phyloP scores from a whole-genome alignment of 106 monocot species.

The Allium cepa region DNA sequence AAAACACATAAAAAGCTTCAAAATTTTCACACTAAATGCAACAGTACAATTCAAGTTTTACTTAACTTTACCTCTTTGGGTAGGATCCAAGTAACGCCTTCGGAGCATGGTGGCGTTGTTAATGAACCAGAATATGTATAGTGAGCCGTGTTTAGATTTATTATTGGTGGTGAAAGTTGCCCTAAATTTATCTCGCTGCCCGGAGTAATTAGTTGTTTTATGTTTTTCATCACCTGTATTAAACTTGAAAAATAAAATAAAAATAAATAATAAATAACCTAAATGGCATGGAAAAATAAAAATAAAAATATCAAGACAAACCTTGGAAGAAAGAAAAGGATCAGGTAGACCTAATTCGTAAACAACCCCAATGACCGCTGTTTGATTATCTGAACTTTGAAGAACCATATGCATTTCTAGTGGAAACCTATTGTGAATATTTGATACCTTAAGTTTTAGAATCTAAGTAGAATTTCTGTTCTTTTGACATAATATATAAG shows the following conservation, averaged over 20 bases:
- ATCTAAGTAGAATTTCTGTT: background rate
- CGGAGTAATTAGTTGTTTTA: background rate
- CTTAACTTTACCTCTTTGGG: background rate
- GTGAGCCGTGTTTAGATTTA: background rate
- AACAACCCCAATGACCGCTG: slow-evolving; percentile 1
- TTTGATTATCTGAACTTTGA: background rate
- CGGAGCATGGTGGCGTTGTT: slow-evolving; percentile 8
- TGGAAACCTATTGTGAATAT: background rate
- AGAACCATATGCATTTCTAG: slow-evolving; percentile 9
- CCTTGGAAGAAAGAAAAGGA: slow-evolving; percentile 1
- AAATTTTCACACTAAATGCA: background rate
- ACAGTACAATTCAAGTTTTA: background rate
- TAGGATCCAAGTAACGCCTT: slow-evolving; percentile 5
- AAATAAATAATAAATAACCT: background rate
- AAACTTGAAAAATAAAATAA: background rate
- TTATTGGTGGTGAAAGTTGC: background rate
- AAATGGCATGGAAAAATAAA: background rate
- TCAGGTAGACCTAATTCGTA: background rate
- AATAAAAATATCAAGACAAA: background rate
- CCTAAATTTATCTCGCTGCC: background rate
- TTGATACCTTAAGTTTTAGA: background rate
- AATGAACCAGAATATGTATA: slow-evolving; percentile 4
- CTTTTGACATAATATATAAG: background rate
- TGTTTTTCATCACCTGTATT: background rate
- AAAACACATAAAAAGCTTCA: background rate